phyloP scores from a whole-genome alignment of 345 rosid species.

The Luvunga scandens region DNA sequence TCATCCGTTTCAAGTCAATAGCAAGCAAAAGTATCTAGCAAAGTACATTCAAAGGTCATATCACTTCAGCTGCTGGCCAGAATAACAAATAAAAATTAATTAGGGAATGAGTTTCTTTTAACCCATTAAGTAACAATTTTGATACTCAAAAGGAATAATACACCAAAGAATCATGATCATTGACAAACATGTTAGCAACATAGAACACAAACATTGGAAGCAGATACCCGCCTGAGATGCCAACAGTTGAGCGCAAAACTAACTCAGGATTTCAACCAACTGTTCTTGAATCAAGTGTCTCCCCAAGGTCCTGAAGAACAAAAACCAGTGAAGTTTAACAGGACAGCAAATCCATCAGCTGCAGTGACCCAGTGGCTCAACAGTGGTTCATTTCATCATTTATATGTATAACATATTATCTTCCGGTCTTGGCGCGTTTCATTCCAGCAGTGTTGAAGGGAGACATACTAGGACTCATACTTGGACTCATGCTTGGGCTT shows the following conservation, averaged over 20 bases:
- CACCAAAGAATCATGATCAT: conserved; percentile 22
- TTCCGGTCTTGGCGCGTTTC: conserved; percentile 94
- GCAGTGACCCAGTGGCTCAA: conserved; percentile 16
- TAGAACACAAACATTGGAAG: conserved; percentile 16
- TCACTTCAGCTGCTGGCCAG: background rate
- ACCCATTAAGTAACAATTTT: background rate
- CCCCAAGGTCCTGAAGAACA: conserved; percentile 1
- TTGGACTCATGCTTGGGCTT: conserved; percentile 78
- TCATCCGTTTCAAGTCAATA: background rate
- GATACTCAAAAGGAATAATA: conserved; percentile 20
- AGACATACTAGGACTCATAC: conserved; percentile 89
- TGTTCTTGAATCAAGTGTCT: conserved; percentile 14
- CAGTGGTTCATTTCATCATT: background rate
- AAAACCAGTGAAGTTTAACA: conserved; percentile 2
- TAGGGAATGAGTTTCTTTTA: background rate
- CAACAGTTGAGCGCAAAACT: background rate
- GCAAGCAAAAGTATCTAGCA: background rate
- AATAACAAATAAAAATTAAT: background rate
- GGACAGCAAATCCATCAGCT: conserved; percentile 18
- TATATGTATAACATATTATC: conserved; percentile 22
- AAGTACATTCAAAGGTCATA: background rate
- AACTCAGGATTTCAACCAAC: conserved; percentile 13
- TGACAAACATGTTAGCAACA: conserved; percentile 8
- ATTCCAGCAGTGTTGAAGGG: conserved; percentile 71
- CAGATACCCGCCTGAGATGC: conserved; percentile 14